Evolutionary conservation across 257 asterid genomes (phyloP).

Genomic region (Nemophila menziesii): DNA sequence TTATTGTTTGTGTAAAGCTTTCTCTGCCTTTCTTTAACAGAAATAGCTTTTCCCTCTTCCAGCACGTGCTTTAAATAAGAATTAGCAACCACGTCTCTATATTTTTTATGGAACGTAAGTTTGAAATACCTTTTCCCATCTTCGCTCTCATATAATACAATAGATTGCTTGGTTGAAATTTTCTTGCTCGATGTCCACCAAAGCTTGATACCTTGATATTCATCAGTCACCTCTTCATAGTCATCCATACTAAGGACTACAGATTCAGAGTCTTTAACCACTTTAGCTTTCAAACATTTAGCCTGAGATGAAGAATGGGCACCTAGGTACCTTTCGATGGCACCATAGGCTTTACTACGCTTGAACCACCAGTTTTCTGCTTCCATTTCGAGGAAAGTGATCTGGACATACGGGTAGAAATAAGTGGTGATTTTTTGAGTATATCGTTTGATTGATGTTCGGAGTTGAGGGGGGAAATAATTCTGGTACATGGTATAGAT

Average conservation of each 20-base stretch:
- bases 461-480: slow-evolving; percentile 13
- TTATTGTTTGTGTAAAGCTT: slow-evolving; percentile 8
- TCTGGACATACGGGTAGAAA: slow-evolving; percentile 16
- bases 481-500: slow-evolving; percentile 13
- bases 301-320: slow-evolving; percentile 39
- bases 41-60: slow-evolving; percentile 11
- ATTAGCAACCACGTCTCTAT: slow-evolving; percentile 7
- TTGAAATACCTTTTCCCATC: slow-evolving; percentile 3
- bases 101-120: slow-evolving; percentile 8
- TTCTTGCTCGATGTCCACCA: slow-evolving; percentile 36
- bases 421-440: not conserved
- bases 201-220: slow-evolving; percentile 25
- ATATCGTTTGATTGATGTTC: not conserved
- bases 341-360: slow-evolving; percentile 9
- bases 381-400: slow-evolving; percentile 13
- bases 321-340: slow-evolving; percentile 40
- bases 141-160: not conserved
- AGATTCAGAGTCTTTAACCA: slow-evolving; percentile 25
- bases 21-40: slow-evolving; percentile 7
- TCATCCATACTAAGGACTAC: slow-evolving; percentile 47
- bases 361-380: slow-evolving; percentile 6
- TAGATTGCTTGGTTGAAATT: slow-evolving; percentile 20
- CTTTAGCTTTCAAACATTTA: slow-evolving; percentile 29
- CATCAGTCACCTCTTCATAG: slow-evolving; percentile 44
- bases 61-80: slow-evolving; percentile 12